Conservation (phyloP, 495 filamentous ascomycete genomes). For the Talaromyces trachyspermus region DNA sequence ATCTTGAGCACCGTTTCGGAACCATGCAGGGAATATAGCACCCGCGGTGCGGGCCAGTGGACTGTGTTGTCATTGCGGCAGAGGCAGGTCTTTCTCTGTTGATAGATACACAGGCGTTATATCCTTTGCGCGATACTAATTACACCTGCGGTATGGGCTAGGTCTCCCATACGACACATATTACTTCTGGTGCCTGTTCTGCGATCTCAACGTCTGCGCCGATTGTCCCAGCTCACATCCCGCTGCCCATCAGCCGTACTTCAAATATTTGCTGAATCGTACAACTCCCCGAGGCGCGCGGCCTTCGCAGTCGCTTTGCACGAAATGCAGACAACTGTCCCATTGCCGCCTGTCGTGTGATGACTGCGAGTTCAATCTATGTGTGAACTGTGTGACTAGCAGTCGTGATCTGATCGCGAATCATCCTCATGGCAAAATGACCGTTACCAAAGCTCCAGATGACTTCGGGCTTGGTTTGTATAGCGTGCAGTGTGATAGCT, state of each 20-base stretch:
- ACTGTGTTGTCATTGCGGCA: conserved; percentile 7
- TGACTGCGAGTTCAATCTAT: conserved; percentile 6
- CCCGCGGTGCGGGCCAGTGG: neutral
- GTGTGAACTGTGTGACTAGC: conserved; percentile 3
- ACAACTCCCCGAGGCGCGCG: conserved; percentile 4
- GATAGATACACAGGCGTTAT: no score
- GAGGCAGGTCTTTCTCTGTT: neutral
- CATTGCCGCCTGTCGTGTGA: conserved; percentile 1
- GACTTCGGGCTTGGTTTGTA: conserved; percentile 3
- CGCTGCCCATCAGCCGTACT: conserved; percentile 7
- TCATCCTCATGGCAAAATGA: conserved; percentile 2
- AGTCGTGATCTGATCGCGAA: conserved; percentile 6
- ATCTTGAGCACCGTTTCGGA: no score
- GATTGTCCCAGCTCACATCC: conserved; percentile 5
- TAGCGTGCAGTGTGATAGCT: conserved; percentile 4
- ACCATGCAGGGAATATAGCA: neutral
- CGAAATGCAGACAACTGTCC: conserved; percentile 5
- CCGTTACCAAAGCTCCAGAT: conserved; percentile 4
- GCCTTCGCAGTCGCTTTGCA: neutral
- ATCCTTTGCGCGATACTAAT: no score
- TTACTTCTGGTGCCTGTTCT: conserved; percentile 5
- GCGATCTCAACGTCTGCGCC: conserved; percentile 7
- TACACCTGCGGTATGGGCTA: neutral
- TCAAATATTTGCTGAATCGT: conserved; percentile 4
- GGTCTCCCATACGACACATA: conserved; percentile 6